Base-by-base conservation (phyloP, 2,329 filamentous ascomycete species). In the Tolypocladium ophioglossoides region DNA sequence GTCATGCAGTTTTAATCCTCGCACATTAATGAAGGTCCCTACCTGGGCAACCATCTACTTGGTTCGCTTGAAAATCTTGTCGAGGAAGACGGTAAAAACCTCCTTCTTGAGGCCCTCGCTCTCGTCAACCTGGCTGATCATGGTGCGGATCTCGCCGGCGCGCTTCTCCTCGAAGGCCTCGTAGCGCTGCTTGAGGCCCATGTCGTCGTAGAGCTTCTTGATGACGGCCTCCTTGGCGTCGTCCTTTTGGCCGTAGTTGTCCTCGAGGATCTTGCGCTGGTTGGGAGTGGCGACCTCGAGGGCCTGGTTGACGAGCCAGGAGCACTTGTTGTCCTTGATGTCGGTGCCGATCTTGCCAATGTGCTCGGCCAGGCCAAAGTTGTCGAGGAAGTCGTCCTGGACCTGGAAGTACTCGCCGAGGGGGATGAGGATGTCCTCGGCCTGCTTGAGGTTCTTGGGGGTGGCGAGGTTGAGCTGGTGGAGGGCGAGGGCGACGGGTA, bases 311-410 rank as follows among this genome's bases (percentile, higher is more conserved):
- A 99, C 82, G 56, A 99, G 78, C 94, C 94, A 99, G 44, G 89
- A 95, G 80, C 94, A 99, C 82, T 99, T 99, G 83, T 99, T 99
- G 77, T 99, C 94, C 79, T 91, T 86, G 72, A 99, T 99, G 68
- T 99, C 94, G 57, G 94, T 99, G 61, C 94, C 94, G 61, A 97
- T 96, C 83, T 99, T 99, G 72, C 94, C 94, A 69, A 99, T 94
- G 66, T 91, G 83, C 66, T 90, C 84, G 40, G 94, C 91, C 63
- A 92, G 85, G 64, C 92, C 94, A 68, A 94, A 99, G 76, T 95
- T 95, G 79, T 99, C 94, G 52, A 99, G 88, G 76, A 94, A 99
- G 78, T 99, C 94, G 72, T 99, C 94, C 74, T 99, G 94, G 60
- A 96, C 83, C 76, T 99, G 94, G 82, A 99, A 99, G 79, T 99